A percentile compares a stretch with the other conserved stretches of the same genome.
Conservation (phyloP, 2,329 filamentous ascomycete genomes). For the Chaetomium sp. region DNA sequence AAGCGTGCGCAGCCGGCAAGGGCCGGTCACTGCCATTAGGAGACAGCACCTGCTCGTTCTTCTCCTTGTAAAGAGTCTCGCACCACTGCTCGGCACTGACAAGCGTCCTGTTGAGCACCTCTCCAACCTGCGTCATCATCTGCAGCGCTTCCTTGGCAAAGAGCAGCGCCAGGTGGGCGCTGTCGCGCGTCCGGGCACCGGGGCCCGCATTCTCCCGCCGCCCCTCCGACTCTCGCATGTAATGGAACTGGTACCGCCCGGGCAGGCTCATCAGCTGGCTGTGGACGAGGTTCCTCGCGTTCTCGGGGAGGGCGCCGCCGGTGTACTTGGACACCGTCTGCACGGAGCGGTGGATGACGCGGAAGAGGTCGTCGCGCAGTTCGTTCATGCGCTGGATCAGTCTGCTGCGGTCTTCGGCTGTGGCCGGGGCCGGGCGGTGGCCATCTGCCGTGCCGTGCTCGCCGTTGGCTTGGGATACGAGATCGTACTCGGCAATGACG, state of each 20-base stretch:
- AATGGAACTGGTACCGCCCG: slow-evolving; percentile 76
- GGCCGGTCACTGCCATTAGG: slow-evolving; percentile 14
- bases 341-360: slow-evolving; percentile 76
- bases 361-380: slow-evolving; percentile 71
- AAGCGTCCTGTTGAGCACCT: slow-evolving; percentile 85
- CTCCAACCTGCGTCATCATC: slow-evolving; percentile 90
- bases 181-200: slow-evolving; percentile 52
- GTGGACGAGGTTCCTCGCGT: slow-evolving; percentile 80
- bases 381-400: slow-evolving; percentile 66
- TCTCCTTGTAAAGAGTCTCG: slow-evolving; percentile 66
- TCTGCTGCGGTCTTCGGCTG: slow-evolving; percentile 47
- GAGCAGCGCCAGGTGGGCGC: slow-evolving; percentile 76
- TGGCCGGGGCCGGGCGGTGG: slow-evolving; percentile 14
- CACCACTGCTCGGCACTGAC: slow-evolving; percentile 92
- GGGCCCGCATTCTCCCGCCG: slow-evolving; percentile 43
- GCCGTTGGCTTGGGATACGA: slow-evolving; percentile 26
- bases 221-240: slow-evolving; percentile 40
- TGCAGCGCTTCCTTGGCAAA: slow-evolving; percentile 89
- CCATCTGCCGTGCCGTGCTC: slow-evolving; percentile 35
- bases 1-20: neutral
- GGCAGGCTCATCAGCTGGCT: slow-evolving; percentile 83
- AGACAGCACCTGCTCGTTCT: slow-evolving; percentile 25
- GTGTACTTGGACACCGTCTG: slow-evolving; percentile 87
- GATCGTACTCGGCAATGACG: slow-evolving; percentile 79
- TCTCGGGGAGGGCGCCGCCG: slow-evolving; percentile 87